Base-by-base conservation (phyloP, 2,329 filamentous ascomycete genomes). In the Aschersonia sp. region DNA sequence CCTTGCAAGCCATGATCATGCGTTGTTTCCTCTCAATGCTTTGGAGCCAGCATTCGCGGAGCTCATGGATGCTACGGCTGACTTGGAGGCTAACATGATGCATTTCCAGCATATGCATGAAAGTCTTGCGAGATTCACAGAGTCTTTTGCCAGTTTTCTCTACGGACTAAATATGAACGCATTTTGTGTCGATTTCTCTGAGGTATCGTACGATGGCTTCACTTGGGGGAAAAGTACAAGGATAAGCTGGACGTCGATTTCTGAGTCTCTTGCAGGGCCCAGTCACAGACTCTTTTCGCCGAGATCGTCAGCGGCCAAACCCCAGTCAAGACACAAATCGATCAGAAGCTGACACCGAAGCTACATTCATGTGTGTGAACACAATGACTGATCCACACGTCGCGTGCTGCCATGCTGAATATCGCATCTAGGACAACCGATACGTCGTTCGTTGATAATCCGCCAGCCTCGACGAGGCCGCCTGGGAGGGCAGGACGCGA, bases 111-210 rank as follows among this genome's bases (percentile, higher is more conserved):
- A 96, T 53, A 94, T 98, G 82, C 88, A 98, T 60, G 90, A 97
- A 69, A 94, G 87, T 58, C 67, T 98, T 55, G 80, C 87, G 30
- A 79, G 92, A 30, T 98, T 98, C 66, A 90, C 83, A 64, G 92
- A 98, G 72, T 94, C 85, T 60, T 98, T 98, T 65, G 88, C 88
- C 1, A 87, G 84, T 56, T 97, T 98, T 58, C 68, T 98, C 43
- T 98, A 97, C 58, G 92, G 92, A 2, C 65, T 98, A 62, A 97
- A 97, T 61, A 96, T 98, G 89, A 97, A 96, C 64, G 92, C 92
- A 1, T 98, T 97, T 63, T 97, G 90, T 63, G 89, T 97, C 33
- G 92, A 98, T 63, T 98, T 96, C 54, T 86, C 88, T 0, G 92
- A 98, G 78, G 88, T 88, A 67, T 46, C 48, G 32, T 37, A 8